These are phyloP conservation scores for Galerina sulciceps DNA, from an alignment of 768 basidiomycete genomes.

Conservation along the genomic window DNA sequence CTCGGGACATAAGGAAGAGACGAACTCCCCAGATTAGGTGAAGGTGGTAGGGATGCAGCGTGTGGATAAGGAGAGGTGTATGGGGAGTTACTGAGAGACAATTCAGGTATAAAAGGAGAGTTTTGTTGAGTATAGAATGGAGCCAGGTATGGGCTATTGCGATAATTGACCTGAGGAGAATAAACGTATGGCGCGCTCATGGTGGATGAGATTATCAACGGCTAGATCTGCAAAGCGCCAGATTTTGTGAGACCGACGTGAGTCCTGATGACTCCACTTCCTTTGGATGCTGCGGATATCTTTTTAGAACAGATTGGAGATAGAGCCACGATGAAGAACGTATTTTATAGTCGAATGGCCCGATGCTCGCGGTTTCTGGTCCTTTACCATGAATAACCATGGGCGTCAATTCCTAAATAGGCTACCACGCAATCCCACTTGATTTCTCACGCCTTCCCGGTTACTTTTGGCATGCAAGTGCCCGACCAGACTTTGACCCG, in stretches of 20 bases:
- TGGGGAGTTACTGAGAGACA: constrained; percentile 40
- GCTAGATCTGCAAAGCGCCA: neutral
- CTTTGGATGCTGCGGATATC: too few relatives aligned
- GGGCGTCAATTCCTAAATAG: constrained; percentile 19
- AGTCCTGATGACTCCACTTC: too few relatives aligned
- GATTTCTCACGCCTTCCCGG: constrained; percentile 18
- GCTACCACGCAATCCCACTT: neutral
- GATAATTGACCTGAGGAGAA: constrained; percentile 41
- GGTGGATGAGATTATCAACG: neutral
- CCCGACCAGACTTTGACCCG: too few relatives aligned
- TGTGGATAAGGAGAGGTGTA: constrained; percentile 11
- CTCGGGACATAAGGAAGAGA: constrained; percentile 17
- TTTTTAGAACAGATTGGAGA: too few relatives aligned
- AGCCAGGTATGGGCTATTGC: constrained; percentile 32
- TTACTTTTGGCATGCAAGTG: neutral
- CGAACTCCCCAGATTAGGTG: constrained; percentile 18
- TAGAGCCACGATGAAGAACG: too few relatives aligned
- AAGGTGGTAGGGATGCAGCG: constrained; percentile 20
- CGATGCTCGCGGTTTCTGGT: too few relatives aligned
- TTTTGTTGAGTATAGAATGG: constrained; percentile 29
- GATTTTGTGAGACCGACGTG: neutral
- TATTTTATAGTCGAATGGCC: too few relatives aligned
- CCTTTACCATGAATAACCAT: neutral
- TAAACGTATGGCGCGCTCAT: constrained; percentile 46
- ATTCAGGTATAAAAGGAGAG: constrained; percentile 50